Base-by-base conservation (phyloP, 2,329 filamentous ascomycete species). In the Hymenoscyphus albidus region DNA sequence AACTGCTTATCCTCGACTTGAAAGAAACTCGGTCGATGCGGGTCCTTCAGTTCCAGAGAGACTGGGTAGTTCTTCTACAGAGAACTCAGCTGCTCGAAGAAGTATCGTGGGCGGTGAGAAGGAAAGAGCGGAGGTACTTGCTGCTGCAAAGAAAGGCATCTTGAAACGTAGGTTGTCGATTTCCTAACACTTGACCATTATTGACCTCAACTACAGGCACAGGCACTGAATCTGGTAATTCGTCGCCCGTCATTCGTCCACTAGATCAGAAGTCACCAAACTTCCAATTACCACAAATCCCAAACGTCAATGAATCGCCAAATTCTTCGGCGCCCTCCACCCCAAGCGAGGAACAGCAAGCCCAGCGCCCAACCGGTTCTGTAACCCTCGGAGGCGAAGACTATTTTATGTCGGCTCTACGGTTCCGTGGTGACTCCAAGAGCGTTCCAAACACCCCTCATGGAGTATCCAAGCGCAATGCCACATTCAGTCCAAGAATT, bases 141-240 rank as follows among this genome's bases (percentile, higher is more conserved):
- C 93, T 22, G 92, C 93, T 6, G 92, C 98, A 58, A 92, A 92
- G 74, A 97, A 97, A 79, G 95, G 95, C 59, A 99, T 99, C 59
- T 78, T 99, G 63, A 99, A 99, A 80, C 91, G 93, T 91, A 84
- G 77, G 85, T 78, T 44, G 7, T 9, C 6, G 2, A 16, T 18
- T 31, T 18, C 35, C 31, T 32, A 61, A 9, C 51, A 22, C 14
- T 18, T 27, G 27, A 58, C 54, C 39, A 31, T 72, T 59, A 70
- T 62, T 62, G 31, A 58, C 27, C 59, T 58, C 66, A 76, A 79
- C 81, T 18, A 78, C 14, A 76, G 74, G 73, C 60, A 72, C 74
- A 58, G 74, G 72, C 63, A 78, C 79, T 63, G 85, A 85, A 69
- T 86, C 72, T 55, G 87, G 86, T 58, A 85, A 86, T 68, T 88